phyloP scores from a whole-genome alignment of 352 stramenopile genomes.

The Phytophthora podocarpi region DNA sequence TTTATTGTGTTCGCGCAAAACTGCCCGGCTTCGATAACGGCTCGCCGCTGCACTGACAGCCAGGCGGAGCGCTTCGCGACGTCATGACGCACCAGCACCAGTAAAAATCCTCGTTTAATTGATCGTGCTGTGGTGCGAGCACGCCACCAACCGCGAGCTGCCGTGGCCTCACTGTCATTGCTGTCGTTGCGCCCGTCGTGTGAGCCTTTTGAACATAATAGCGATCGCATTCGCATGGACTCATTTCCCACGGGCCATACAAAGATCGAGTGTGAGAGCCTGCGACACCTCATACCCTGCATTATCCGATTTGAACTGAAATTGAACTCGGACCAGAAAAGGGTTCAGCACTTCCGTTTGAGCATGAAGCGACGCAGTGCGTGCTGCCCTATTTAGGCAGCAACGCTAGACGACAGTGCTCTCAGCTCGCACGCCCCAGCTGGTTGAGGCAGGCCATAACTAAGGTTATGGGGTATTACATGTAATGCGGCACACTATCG shows the following conservation, averaged over 20 bases:
- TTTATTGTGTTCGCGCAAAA: constrained; percentile 2
- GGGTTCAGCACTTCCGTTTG: not conserved
- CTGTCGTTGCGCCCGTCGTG: constrained; percentile 5
- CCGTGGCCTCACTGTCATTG: not conserved
- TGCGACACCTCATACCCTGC: constrained; percentile 7
- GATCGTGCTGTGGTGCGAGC: not conserved
- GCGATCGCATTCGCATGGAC: not conserved
- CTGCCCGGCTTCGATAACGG: too few species aligned
- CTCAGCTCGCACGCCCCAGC: not conserved
- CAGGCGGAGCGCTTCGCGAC: constrained; percentile 2
- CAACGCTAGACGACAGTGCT: not conserved
- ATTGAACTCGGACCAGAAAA: constrained; percentile 12
- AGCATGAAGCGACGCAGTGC: constrained; percentile 19
- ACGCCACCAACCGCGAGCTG: not conserved
- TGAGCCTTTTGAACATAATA: not conserved
- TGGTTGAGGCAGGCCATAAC: not conserved
- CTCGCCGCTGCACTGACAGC: too few species aligned
- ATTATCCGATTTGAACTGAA: not conserved
- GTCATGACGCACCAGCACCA: constrained; percentile 10
- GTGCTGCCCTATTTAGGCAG: not conserved
- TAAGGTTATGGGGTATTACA: too few species aligned
- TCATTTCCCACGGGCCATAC: not conserved
- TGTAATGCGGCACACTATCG: too few species aligned
- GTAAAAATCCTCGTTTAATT: too few species aligned
- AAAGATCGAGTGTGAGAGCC: not conserved